Percentiles rank a stretch among this genome's conserved stretches.
These are phyloP conservation scores for Penicillium soppii DNA, from an alignment of 495 filamentous ascomycete genomes.

Conservation along the genomic window DNA sequence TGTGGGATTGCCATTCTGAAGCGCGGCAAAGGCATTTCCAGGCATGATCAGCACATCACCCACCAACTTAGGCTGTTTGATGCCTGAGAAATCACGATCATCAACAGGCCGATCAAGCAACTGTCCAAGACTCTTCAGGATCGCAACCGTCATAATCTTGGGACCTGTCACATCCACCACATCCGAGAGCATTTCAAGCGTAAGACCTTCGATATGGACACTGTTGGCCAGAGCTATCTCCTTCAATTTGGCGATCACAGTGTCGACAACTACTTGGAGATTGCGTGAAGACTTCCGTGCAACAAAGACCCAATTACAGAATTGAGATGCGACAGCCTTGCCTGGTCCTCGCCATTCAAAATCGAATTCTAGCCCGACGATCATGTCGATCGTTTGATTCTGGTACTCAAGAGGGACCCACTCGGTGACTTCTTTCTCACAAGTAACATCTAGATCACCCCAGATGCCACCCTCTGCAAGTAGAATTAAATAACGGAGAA, in stretches of 20 bases:
- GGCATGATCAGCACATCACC: slow-evolving; percentile 43
- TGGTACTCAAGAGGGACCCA: slow-evolving; percentile 54
- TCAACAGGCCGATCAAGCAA: slow-evolving; percentile 20
- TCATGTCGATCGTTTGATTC: slow-evolving; percentile 28
- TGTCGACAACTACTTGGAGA: slow-evolving; percentile 31
- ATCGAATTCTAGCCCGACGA: slow-evolving; percentile 48
- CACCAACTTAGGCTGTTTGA: slow-evolving; percentile 33
- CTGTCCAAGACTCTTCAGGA: slow-evolving; percentile 31
- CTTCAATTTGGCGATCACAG: slow-evolving; percentile 30
- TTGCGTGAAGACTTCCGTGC: slow-evolving; percentile 30
- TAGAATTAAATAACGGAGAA: slow-evolving; percentile 58
- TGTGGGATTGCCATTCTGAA: slow-evolving; percentile 25
- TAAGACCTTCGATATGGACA: slow-evolving; percentile 25
- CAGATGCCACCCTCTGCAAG: slow-evolving; percentile 58
- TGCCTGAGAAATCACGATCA: slow-evolving; percentile 24
- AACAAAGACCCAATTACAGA: slow-evolving; percentile 42
- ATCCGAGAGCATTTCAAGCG: slow-evolving; percentile 29
- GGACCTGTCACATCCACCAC: slow-evolving; percentile 44
- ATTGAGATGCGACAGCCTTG: slow-evolving; percentile 33
- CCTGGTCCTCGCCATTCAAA: slow-evolving; percentile 29
- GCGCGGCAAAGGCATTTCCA: slow-evolving; percentile 38
- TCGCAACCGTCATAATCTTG: slow-evolving; percentile 34
- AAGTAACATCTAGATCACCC: slow-evolving; percentile 59
- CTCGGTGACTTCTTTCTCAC: slow-evolving; percentile 42
- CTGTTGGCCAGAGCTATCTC: slow-evolving; percentile 23